A percentile compares a stretch with the other conserved stretches of the same genome.
Evolutionary conservation across 768 basidiomycete genomes (phyloP).

Genomic region (Asterophora lycoperdoides): DNA sequence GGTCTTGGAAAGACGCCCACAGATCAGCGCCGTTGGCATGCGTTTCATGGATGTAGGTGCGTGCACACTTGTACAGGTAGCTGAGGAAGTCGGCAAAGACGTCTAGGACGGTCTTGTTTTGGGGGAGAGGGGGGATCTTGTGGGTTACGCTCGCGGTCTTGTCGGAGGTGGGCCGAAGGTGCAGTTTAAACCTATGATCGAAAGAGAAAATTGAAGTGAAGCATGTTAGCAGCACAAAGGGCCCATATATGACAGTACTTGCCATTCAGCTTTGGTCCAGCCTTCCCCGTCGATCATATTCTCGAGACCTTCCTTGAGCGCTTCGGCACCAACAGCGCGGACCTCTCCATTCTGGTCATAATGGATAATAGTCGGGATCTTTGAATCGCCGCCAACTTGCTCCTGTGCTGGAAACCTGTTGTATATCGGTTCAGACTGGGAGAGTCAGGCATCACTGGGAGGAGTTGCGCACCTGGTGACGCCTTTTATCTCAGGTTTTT

Average conservation of each 20-base stretch:
- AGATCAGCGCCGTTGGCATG: slow-evolving; percentile 38
- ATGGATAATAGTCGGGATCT: slow-evolving; percentile 42
- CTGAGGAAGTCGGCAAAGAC: slow-evolving; percentile 46
- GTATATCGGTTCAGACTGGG: neutral
- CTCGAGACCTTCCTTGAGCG: slow-evolving; percentile 32
- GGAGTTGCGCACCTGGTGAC: slow-evolving; percentile 32
- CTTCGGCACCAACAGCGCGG: slow-evolving; percentile 45
- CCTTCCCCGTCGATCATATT: slow-evolving; percentile 38
- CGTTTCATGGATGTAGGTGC: slow-evolving; percentile 40
- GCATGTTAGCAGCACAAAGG: too few species aligned
- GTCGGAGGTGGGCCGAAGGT: slow-evolving; percentile 26
- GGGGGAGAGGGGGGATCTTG: slow-evolving; percentile 36
- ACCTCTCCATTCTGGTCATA: slow-evolving; percentile 38
- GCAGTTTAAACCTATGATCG: slow-evolving; percentile 29
- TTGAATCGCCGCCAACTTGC: slow-evolving; percentile 38
- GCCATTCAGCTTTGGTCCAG: slow-evolving; percentile 50
- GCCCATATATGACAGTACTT: slow-evolving; percentile 2
- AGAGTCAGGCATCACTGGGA: slow-evolving; percentile 13
- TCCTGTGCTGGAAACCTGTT: slow-evolving; percentile 46
- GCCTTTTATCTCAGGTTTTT: slow-evolving; percentile 32
- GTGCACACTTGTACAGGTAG: slow-evolving; percentile 42
- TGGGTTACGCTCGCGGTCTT: slow-evolving; percentile 1
- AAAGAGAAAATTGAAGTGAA: too few species aligned
- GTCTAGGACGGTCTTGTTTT: slow-evolving; percentile 36
- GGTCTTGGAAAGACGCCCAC: slow-evolving; percentile 35